These are phyloP conservation scores for Geranium brycei DNA, from an alignment of 345 rosid genomes.

Conservation along the genomic window DNA sequence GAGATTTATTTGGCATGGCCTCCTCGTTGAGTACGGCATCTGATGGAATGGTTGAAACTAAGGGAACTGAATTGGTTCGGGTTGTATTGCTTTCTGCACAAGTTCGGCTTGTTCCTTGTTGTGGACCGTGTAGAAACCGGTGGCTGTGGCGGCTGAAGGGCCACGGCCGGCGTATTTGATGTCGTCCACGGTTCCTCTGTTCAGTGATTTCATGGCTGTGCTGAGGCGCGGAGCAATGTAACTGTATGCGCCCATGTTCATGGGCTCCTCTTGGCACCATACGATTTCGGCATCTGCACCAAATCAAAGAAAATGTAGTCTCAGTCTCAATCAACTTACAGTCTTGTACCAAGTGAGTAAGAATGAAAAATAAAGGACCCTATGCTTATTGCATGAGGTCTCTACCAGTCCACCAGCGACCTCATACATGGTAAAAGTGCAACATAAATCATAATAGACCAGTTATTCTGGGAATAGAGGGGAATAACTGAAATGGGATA, in stretches of 20 bases:
- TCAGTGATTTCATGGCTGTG: slow-evolving; percentile 11
- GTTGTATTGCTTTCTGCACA: slow-evolving; percentile 12
- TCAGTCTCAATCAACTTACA: background rate
- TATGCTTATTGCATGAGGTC: no score
- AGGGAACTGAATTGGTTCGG: slow-evolving; percentile 9
- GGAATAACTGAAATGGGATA: no score
- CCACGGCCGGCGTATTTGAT: slow-evolving; percentile 14
- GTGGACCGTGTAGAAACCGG: slow-evolving; percentile 13
- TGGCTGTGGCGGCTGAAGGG: slow-evolving; percentile 17
- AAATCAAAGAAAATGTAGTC: background rate
- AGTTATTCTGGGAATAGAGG: no score
- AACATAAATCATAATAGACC: no score
- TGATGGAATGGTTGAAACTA: no score
- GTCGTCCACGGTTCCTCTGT: slow-evolving; percentile 11
- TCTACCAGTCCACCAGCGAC: no score
- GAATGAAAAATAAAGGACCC: no score
- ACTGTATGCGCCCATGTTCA: background rate
- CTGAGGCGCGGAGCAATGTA: background rate
- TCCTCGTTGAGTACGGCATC: no score
- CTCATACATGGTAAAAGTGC: no score
- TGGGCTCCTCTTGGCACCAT: background rate
- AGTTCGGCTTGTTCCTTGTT: slow-evolving; percentile 8
- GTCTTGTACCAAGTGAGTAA: no score
- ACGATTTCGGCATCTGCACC: background rate
- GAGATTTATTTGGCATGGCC: no score